A percentile compares a stretch with the other conserved stretches of the same genome.
Evolutionary conservation across 257 asterid species (phyloP).

Genomic region (Solanum piurae): DNA sequence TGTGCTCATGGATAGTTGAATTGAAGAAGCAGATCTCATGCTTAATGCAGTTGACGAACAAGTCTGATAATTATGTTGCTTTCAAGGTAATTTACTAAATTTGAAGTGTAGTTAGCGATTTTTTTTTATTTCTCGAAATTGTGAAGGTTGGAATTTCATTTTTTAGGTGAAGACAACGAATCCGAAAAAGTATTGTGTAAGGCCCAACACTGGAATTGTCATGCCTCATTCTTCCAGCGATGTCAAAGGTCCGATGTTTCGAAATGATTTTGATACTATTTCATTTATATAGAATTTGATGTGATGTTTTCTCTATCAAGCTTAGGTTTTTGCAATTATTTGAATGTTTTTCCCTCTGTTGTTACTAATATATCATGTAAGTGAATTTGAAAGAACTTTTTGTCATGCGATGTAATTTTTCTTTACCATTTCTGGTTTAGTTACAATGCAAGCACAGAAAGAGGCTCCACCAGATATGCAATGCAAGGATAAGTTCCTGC

Average conservation of each 20-base stretch:
- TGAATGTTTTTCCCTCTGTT: neutral
- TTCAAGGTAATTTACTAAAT: neutral
- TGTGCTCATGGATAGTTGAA: neutral
- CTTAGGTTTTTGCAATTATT: neutral
- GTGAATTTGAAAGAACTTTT: neutral
- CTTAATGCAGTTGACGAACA: neutral
- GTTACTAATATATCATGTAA: neutral
- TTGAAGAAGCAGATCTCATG: conserved; percentile 5
- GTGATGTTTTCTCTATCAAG: neutral
- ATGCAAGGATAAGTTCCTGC: conserved; percentile 94
- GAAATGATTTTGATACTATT: neutral
- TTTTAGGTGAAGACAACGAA: conserved; percentile 66
- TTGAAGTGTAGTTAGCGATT: neutral
- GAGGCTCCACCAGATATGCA: conserved; percentile 85
- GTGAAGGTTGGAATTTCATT: neutral
- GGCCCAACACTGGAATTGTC: conserved; percentile 65
- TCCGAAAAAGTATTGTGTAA: conserved; percentile 63
- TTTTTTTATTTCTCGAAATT: neutral
- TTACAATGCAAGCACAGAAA: conserved; percentile 98
- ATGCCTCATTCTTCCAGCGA: conserved; percentile 41
- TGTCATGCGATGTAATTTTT: neutral
- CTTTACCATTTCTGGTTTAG: conserved; percentile 24
- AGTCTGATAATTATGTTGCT: conserved; percentile 5
- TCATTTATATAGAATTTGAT: neutral
- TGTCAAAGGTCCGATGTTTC: conserved; percentile 24